Evolutionary conservation across 495 filamentous ascomycete species (phyloP).

Genomic region (Apodospora peruviana): DNA sequence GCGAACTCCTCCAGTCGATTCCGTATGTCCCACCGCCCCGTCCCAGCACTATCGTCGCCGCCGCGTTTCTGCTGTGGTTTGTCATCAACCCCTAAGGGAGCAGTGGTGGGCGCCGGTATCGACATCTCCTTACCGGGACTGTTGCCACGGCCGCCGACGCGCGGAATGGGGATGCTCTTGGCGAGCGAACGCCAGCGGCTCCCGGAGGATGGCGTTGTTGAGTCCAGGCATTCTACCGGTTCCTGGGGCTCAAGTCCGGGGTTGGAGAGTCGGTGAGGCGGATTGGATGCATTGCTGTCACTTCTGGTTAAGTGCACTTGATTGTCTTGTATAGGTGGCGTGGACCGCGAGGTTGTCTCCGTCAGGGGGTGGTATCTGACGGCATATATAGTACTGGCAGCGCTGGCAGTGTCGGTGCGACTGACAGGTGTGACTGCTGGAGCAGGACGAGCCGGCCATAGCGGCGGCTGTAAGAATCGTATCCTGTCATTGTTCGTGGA

Average conservation of each 20-base stretch:
- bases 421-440: constrained; percentile 67
- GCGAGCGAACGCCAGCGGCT: constrained; percentile 25
- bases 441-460: constrained; percentile 57
- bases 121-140: background rate
- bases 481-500: constrained; percentile 27
- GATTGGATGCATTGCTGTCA: constrained; percentile 25
- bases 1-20: constrained; percentile 42
- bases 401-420: constrained; percentile 64
- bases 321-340: constrained; percentile 28
- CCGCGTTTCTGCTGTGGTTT: background rate
- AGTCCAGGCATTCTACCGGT: background rate
- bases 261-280: constrained; percentile 8
- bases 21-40: constrained; percentile 37
- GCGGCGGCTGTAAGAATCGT: constrained; percentile 34
- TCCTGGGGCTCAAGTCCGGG: constrained; percentile 10
- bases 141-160: constrained; percentile 15
- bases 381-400: constrained; percentile 76
- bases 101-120: background rate
- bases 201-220: constrained; percentile 1
- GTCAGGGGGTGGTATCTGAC: constrained; percentile 75
- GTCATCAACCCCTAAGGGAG: background rate
- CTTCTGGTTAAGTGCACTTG: constrained; percentile 25
- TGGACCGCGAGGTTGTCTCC: constrained; percentile 51
- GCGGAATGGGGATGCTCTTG: constrained; percentile 14
- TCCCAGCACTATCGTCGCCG: background rate